Conservation (phyloP, 768 basidiomycete genomes). For the Ramaria sp. region DNA sequence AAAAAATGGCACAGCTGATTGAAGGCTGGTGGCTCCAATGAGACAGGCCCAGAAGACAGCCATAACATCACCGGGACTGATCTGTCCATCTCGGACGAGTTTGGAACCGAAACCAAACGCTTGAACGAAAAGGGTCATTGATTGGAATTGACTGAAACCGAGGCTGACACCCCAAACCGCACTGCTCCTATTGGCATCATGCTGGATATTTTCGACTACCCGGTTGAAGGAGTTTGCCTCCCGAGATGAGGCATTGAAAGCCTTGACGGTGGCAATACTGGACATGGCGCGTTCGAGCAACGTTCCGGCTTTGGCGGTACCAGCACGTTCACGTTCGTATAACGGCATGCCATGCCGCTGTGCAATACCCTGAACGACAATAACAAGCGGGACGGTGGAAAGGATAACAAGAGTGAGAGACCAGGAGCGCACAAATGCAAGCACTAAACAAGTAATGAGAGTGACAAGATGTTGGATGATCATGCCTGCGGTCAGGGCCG, state of each 20-base stretch:
- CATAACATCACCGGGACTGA: constrained; percentile 72
- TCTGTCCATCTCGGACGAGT: constrained; percentile 69
- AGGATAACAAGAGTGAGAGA: constrained; percentile 87
- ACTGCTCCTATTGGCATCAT: not conserved
- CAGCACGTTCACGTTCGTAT: constrained; percentile 52
- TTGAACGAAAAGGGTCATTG: constrained; percentile 90
- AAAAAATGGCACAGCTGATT: constrained; percentile 77
- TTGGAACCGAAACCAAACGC: constrained; percentile 94
- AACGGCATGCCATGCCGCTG: constrained; percentile 61
- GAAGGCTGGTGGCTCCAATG: constrained; percentile 79
- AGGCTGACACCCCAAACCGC: constrained; percentile 67
- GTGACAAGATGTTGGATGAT: constrained; percentile 77
- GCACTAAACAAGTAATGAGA: constrained; percentile 62
- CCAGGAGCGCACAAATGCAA: constrained; percentile 75
- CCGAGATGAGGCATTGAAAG: constrained; percentile 27
- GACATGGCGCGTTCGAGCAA: constrained; percentile 67
- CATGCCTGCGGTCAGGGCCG: constrained; percentile 69
- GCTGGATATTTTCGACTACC: constrained; percentile 8
- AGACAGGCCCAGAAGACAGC: constrained; percentile 98
- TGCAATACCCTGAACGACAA: constrained; percentile 65
- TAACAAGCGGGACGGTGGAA: constrained; percentile 74
- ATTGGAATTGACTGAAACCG: constrained; percentile 66
- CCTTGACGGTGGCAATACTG: constrained; percentile 72
- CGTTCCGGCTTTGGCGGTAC: constrained; percentile 64
- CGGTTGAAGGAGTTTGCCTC: constrained; percentile 15